Evolutionary conservation across 2,329 filamentous ascomycete species (phyloP).

Genomic region (Cryphonectria japonica): DNA sequence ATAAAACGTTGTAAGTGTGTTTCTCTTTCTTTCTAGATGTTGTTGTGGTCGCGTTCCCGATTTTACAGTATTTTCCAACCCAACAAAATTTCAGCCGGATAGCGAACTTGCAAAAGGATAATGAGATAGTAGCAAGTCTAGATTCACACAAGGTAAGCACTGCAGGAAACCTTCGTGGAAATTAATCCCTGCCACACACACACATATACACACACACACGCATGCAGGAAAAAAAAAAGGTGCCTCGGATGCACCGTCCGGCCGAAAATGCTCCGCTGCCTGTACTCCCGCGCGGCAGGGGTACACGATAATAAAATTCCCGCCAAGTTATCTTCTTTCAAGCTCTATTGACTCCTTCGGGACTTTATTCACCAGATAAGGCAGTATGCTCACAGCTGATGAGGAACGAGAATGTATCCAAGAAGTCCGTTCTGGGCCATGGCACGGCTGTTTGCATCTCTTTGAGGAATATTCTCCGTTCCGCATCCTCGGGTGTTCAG

Average conservation of each 20-base stretch:
- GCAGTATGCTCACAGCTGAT: not conserved
- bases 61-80: not conserved
- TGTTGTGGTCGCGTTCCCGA: not conserved
- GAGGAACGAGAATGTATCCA: not conserved
- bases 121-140: not conserved
- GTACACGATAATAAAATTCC: not conserved
- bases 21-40: not conserved
- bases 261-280: constrained; percentile 12
- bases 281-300: not conserved
- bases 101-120: not conserved
- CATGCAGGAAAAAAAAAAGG: not conserved
- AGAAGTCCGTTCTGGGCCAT: not conserved
- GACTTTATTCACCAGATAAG: not conserved
- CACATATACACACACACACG: too few relatives aligned
- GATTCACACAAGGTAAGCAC: constrained; percentile 5
- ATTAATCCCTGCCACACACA: constrained; percentile 2
- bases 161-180: not conserved
- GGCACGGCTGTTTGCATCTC: not conserved
- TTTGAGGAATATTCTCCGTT: too few relatives aligned
- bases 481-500: not conserved
- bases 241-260: not conserved
- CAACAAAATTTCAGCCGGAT: not conserved
- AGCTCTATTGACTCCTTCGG: not conserved
- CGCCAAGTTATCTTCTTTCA: constrained; percentile 6
- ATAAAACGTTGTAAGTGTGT: not conserved